Evolutionary conservation across 2,329 filamentous ascomycete genomes (phyloP), one percentile per base, ranked within the genome.

Genomic region (Boeremia exigua): DNA sequence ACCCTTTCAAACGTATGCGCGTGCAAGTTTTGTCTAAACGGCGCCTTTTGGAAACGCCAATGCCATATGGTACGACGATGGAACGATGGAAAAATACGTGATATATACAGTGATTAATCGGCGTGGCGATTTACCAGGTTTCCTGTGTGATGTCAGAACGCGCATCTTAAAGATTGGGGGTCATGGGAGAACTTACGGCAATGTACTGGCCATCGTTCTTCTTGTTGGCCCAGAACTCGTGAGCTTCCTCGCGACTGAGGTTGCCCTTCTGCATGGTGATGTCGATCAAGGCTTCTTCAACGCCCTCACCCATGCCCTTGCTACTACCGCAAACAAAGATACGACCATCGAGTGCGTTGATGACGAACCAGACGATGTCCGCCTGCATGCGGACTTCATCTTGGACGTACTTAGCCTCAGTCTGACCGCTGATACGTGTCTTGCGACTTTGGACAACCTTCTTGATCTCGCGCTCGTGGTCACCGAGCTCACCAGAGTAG

Each of bases 291-390:
- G 94, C 91, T 42, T 87, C 83, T 74, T 98, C 90, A 3, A 99
- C 95, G 39, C 95, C 95, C 76, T 98, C 95, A 56, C 95, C 95
- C 95, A 99, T 99, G 53, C 95, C 95, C 79, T 91, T 92, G 70
- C 88, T 92, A 77, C 90, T 96, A 45, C 95, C 95, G 75, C 95
- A 99, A 55, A 99, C 95, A 73, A 99, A 99, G 48, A 98, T 88
- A 48, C 95, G 88, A 1, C 95, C 95, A 69, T 99, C 95, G n/a
- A 98, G 82, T 2, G 92, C 88, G 75, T 98, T 98, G 81, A 96
- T 90, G 61, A 98, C 92, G 75, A 92, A 96, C 95, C 95, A 99
- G 14, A 98, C 94, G n/a, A 98, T 84, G 71, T 98, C 95, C 1
- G 93, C 91, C 75, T 98, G 95, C 61, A 91, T 84, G 10, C 86